Base-by-base conservation (phyloP, 306 rosid genomes). In the Sicyos edulis region DNA sequence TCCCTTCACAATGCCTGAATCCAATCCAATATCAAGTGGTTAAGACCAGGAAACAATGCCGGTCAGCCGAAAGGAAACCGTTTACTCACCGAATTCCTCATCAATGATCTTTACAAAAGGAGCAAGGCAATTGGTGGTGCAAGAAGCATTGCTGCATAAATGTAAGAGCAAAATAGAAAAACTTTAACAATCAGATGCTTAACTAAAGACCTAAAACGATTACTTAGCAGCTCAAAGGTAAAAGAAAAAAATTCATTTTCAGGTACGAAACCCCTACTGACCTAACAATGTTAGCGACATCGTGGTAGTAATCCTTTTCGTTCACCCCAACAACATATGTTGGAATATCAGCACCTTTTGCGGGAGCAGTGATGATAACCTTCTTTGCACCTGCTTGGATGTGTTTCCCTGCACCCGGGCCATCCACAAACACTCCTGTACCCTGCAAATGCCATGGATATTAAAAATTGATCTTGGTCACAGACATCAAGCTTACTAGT, bases 371-470 rank as follows among this genome's bases (percentile, higher is more conserved):
- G 85, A 95, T 95, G 70, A 95, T 81, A 26, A 95, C 97, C 85
- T 95, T 95, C 91, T 91, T 89, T 26, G 99, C 99, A 74, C 99
- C 99, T 6, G 99, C 99, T 85, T 91, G 97, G 79, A 95, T 86
- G 85, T 95, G 99, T 78, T 95, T 95, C 0, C 97, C 99, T 2
- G 99, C 99, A 0, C 99, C 99, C 51, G 99, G 97, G 57, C 97
- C 97, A 75, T 95, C 99, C 75, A 95, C 99, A 76, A 95, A 95
- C 65, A 95, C 99, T 74, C 99, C 99, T 8, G 99, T 95, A 76
- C 99, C 99, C 99, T 92, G 91, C 77, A 62, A 62, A 54, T 29
- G 7, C 29, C 70, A 60, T 66, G 73, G 7, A 69, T 22, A 50
- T 68, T 8, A 21, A 14, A 6, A 42, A 42, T 42, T 42, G 47